A percentile compares a stretch with the other conserved stretches of the same genome.
phyloP scores from a whole-genome alignment of 202 grass and related monocot species.

The Musa balbisiana region DNA sequence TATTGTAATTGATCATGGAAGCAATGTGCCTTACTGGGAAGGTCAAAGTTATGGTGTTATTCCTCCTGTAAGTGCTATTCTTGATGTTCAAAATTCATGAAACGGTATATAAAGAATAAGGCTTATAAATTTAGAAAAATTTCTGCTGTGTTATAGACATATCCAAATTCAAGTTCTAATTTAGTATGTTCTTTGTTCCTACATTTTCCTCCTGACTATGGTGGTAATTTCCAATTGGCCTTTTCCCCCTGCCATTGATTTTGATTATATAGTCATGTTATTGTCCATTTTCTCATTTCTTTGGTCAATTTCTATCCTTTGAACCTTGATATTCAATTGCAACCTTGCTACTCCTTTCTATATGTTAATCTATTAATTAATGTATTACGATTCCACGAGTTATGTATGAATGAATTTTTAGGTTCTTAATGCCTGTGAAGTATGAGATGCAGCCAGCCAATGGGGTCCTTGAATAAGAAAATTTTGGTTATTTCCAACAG shows the following conservation, averaged over 20 bases:
- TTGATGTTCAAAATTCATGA: constrained; percentile 5
- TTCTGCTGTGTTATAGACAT: neutral
- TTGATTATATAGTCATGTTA: neutral
- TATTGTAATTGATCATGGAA: constrained; percentile 81
- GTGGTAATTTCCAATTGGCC: too few relatives aligned
- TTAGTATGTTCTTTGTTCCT: too few relatives aligned
- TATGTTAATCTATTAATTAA: too few relatives aligned
- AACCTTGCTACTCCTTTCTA: neutral
- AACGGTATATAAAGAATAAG: neutral
- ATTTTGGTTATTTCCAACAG: too few relatives aligned
- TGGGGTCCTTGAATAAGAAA: too few relatives aligned
- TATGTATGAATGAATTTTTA: neutral
- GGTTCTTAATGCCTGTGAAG: neutral
- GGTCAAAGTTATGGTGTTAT: constrained; percentile 87
- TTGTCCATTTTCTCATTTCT: neutral
- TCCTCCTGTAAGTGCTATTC: constrained; percentile 56
- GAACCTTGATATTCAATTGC: neutral
- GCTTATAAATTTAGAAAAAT: neutral
- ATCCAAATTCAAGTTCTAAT: neutral
- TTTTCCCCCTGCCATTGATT: neutral
- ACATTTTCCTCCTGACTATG: neutral
- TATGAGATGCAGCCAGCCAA: too few relatives aligned
- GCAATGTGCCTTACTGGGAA: constrained; percentile 91
- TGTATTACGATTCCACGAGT: neutral
- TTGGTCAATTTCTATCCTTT: neutral